Evolutionary conservation across 164 flowering plant genomes (phyloP).

Genomic region (Piper betle): DNA sequence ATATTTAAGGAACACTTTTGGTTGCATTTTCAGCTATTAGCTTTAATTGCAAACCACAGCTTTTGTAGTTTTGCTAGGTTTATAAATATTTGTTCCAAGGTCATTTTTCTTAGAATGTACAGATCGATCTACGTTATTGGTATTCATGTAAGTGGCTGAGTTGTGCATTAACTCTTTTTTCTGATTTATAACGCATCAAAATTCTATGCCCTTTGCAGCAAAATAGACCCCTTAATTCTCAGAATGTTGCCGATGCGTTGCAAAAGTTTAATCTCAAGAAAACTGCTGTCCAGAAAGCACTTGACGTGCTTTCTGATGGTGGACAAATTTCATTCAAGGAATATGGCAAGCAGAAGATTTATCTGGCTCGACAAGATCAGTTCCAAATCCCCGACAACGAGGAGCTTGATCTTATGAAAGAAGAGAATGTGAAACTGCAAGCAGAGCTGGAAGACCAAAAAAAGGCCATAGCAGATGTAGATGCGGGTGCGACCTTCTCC

Average conservation of each 20-base stretch:
- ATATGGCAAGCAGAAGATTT: constrained; percentile 95
- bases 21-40: too few relatives aligned
- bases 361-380: constrained; percentile 87
- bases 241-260: constrained; percentile 80
- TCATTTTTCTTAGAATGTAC: too few relatives aligned
- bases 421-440: constrained; percentile 59
- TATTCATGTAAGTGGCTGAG: not conserved
- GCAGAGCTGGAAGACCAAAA: constrained; percentile 46
- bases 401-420: constrained; percentile 79
- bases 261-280: constrained; percentile 94
- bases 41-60: too few relatives aligned
- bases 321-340: constrained; percentile 40
- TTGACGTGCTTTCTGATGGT: constrained; percentile 30
- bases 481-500: constrained; percentile 40
- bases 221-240: constrained; percentile 86
- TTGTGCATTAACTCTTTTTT: not conserved
- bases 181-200: not conserved
- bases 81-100: too few relatives aligned
- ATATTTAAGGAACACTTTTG: too few relatives aligned
- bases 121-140: too few relatives aligned
- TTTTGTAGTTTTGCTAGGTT: too few relatives aligned
- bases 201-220: constrained; percentile 32
- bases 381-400: constrained; percentile 74
- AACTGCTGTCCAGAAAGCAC: constrained; percentile 75
- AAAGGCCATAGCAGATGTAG: constrained; percentile 48